A percentile compares a stretch with the other conserved stretches of the same genome.
phyloP scores from a whole-genome alignment of 2,329 filamentous ascomycete genomes.

The Scedosporium minutisporum region DNA sequence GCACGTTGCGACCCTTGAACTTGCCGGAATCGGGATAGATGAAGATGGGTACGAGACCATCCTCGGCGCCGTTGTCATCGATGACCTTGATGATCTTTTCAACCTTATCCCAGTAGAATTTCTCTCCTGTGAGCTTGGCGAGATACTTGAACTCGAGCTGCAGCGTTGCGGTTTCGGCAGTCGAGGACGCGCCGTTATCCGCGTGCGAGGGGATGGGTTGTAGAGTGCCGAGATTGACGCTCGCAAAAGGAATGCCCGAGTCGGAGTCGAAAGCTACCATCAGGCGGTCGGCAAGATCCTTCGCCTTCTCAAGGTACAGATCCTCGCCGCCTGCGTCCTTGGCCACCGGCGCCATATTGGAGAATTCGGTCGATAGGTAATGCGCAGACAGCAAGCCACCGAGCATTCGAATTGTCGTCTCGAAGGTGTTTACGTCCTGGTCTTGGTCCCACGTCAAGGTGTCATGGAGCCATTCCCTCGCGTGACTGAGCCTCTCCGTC shows the following conservation, averaged over 20 bases:
- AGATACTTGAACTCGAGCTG: slow-evolving; percentile 98
- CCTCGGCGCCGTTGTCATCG: slow-evolving; percentile 68
- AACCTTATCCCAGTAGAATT: slow-evolving; percentile 81
- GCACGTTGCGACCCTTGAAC: slow-evolving; percentile 78
- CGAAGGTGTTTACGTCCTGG: slow-evolving; percentile 94
- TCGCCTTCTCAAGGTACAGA: slow-evolving; percentile 90
- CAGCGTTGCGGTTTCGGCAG: slow-evolving; percentile 82
- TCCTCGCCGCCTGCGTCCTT: slow-evolving; percentile 78
- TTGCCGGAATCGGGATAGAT: slow-evolving; percentile 69
- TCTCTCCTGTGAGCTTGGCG: slow-evolving; percentile 86
- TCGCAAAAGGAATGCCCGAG: slow-evolving; percentile 82
- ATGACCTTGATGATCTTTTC: slow-evolving; percentile 89
- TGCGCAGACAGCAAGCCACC: slow-evolving; percentile 88
- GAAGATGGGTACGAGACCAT: slow-evolving; percentile 86
- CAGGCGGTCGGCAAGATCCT: slow-evolving; percentile 80
- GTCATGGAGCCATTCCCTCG: slow-evolving; percentile 78
- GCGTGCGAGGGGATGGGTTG: slow-evolving; percentile 72
- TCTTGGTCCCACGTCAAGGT: slow-evolving; percentile 80
- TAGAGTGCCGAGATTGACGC: slow-evolving; percentile 72
- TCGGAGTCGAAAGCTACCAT: slow-evolving; percentile 78
- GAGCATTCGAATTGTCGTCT: slow-evolving; percentile 96
- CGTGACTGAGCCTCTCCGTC: slow-evolving; percentile 73
- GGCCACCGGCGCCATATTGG: slow-evolving; percentile 63
- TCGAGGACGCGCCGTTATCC: slow-evolving; percentile 82
- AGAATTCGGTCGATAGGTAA: slow-evolving; percentile 80